Evolutionary conservation across 2,329 filamentous ascomycete species (phyloP).

Genomic region (Ophiostoma himal-ulmi): DNA sequence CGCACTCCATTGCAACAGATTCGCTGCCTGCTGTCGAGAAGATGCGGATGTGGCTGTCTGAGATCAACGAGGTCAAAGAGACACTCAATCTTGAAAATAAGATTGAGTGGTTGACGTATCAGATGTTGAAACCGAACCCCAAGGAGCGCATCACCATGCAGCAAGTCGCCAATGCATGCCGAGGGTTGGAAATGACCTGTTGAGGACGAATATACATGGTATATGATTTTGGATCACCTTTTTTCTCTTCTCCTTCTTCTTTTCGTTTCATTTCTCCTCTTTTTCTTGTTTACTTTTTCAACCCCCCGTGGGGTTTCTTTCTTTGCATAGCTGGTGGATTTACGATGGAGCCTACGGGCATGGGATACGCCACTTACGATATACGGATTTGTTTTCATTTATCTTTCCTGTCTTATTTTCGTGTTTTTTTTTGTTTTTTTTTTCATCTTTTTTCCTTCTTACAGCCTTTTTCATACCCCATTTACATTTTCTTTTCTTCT

Average conservation of each 20-base stretch:
- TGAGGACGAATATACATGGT: background rate
- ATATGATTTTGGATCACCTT: background rate
- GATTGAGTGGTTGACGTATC: conserved; percentile 47
- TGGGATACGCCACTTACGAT: background rate
- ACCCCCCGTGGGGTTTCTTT: background rate
- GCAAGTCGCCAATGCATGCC: conserved; percentile 39
- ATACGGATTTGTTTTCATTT: background rate
- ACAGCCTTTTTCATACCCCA: background rate
- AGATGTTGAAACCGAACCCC: conserved; percentile 50
- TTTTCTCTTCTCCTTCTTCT: too few species aligned
- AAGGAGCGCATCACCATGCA: conserved; percentile 50
- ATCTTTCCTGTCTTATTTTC: background rate
- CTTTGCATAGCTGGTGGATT: background rate
- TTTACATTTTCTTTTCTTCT: background rate
- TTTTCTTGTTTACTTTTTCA: background rate
- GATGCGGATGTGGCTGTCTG: conserved; percentile 53
- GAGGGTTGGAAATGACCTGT: background rate
- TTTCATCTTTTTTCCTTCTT: background rate
- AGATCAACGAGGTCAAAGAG: conserved; percentile 46
- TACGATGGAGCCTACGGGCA: background rate
- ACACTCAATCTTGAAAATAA: conserved; percentile 43
- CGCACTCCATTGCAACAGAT: conserved; percentile 24
- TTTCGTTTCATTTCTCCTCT: background rate
- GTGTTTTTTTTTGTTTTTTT: background rate
- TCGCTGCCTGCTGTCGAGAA: conserved; percentile 40